Evolutionary conservation across 106 monocot genomes (phyloP), one percentile per base, ranked within the genome.

Genomic region (Cymbidium sinense): DNA sequence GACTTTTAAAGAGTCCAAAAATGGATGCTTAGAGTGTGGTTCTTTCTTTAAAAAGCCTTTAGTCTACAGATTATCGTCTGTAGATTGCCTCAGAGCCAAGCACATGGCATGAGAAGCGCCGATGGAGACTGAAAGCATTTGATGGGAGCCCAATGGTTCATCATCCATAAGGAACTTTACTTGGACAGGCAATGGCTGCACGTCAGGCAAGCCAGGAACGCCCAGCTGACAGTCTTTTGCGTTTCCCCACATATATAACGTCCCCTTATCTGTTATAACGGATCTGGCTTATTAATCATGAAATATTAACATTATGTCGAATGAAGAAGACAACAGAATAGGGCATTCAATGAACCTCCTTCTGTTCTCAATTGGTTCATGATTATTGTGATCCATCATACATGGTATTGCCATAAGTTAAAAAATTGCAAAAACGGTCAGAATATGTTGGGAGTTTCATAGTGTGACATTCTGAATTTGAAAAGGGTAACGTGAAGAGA

Each of bases 241-340:
- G 77, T 99, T 87, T 82, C 94, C 98, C 98, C 94, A 94, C 96
- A 98, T 94, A 84, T 85, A 99, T 37, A 99, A 77, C 70, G 87
- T 87, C 18, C 94, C 98, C 35, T 84, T 84, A 50, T 94, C 98
- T 94, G 88, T 44, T 70, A 81, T 2, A 47, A 47, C 13, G 13
- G 47, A 47, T 47, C 15, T 1, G 47, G 47, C 15, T 47, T 47
- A 47, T 47, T 47, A 47, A 47, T 47, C 47, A 47, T 47, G 0
- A 47, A 47, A 47, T 47, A 47, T 47, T 47, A 47, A 47, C 47
- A 47, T 11, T 47, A 47, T 47, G 13, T 47, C 13, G 15, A 47
- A 47, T 13, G 1, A 44, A 44, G 12, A 44, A 39, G 6, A 39
- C 4, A 47, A 47, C 12, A 47, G 0, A 47, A 47, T 47, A 39